phyloP scores from a whole-genome alignment of 2,329 filamentous ascomycete species.

The Microcyclosporella mali region DNA sequence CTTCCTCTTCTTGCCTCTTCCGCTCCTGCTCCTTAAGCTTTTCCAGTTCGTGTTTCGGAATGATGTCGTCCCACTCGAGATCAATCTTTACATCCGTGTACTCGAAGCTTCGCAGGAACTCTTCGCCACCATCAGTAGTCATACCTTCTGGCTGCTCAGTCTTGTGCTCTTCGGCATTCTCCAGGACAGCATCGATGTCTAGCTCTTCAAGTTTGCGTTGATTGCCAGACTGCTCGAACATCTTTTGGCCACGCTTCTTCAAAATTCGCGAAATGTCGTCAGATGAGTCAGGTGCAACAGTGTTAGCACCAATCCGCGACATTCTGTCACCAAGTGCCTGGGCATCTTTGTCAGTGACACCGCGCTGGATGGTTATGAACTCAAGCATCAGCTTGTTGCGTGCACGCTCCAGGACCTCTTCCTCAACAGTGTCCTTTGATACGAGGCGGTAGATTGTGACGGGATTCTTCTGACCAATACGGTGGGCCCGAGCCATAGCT shows the following conservation, averaged over 20 bases:
- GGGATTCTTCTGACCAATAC: conserved; percentile 92
- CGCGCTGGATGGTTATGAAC: conserved; percentile 93
- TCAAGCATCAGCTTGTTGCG: conserved; percentile 97
- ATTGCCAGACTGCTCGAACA: conserved; percentile 97
- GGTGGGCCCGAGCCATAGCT: conserved; percentile 96
- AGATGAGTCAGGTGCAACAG: conserved; percentile 76
- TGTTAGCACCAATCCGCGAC: conserved; percentile 50
- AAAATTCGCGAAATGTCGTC: conserved; percentile 95
- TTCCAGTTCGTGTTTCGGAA: conserved; percentile 86
- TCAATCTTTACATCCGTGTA: conserved; percentile 97
- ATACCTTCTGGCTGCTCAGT: conserved; percentile 93
- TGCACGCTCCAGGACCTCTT: conserved; percentile 92
- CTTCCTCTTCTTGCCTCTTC: conserved; percentile 72
- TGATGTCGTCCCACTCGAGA: conserved; percentile 97
- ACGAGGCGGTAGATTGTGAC: conserved; percentile 96
- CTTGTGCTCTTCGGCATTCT: conserved; percentile 94
- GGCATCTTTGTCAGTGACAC: conserved; percentile 87
- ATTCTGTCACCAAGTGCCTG: conserved; percentile 79
- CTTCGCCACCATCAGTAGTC: conserved; percentile 91
- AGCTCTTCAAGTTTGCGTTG: conserved; percentile 95
- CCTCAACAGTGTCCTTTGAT: conserved; percentile 96
- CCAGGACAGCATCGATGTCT: conserved; percentile 93
- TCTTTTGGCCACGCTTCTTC: conserved; percentile 96
- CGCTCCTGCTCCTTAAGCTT: conserved; percentile 86
- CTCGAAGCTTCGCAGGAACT: conserved; percentile 82